A percentile compares a stretch with the other conserved stretches of the same genome.
These are phyloP conservation scores for Inga leiocalycina DNA, from an alignment of 306 rosid species.

Conservation along the genomic window DNA sequence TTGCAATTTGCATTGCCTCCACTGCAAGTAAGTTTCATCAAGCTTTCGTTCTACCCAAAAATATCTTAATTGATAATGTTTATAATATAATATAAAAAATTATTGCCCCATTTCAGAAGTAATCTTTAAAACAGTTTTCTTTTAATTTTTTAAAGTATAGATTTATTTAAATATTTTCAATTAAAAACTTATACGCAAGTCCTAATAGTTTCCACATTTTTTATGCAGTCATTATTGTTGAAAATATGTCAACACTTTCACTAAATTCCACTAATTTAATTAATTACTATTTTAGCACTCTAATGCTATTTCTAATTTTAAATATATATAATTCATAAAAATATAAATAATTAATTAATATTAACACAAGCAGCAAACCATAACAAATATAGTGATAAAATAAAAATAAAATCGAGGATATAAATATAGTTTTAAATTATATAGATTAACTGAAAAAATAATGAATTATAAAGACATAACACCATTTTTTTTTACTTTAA, in stretches of 20 bases:
- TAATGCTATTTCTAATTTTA: not conserved
- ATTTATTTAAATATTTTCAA: not conserved
- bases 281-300: not conserved
- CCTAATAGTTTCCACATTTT: not conserved
- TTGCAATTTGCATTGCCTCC: not conserved
- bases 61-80: not conserved
- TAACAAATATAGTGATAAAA: not conserved
- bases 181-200: not conserved
- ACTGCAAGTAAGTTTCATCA: not conserved
- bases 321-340: not conserved
- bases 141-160: not conserved
- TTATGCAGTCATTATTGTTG: not conserved
- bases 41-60: not conserved
- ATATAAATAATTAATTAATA: too few relatives aligned
- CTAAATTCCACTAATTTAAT: not conserved
- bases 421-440: not conserved
- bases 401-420: not conserved
- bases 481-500: too few relatives aligned
- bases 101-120: slow-evolving; percentile 9
- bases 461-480: not conserved
- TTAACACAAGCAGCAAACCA: too few relatives aligned
- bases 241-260: not conserved
- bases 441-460: not conserved
- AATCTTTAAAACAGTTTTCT: not conserved
- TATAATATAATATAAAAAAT: not conserved